Percentiles rank a stretch among this genome's conserved stretches.
Conservation (phyloP, 2,329 filamentous ascomycete species). For the Metarhizium album region DNA sequence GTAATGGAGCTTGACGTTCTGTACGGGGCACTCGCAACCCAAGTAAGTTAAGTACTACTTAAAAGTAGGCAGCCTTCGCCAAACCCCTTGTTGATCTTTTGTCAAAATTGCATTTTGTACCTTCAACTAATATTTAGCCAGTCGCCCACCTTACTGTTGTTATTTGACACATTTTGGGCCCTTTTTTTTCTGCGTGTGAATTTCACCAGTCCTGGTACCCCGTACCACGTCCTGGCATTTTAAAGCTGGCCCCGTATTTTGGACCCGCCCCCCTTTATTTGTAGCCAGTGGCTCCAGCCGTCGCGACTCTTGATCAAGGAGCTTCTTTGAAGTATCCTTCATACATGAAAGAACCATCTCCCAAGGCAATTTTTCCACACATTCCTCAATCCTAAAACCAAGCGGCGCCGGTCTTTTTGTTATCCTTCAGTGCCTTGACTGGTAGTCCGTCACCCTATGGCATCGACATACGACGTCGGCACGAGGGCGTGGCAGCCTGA, state of each 20-base stretch:
- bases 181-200: not conserved
- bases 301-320: not conserved
- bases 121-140: too few relatives aligned
- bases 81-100: too few relatives aligned
- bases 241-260: slow-evolving; percentile 6
- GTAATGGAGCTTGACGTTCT: too few relatives aligned
- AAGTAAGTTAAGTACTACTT: too few relatives aligned
- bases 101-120: too few relatives aligned
- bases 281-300: slow-evolving; percentile 1
- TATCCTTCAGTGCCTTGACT: slow-evolving; percentile 5
- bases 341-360: slow-evolving; percentile 4
- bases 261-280: slow-evolving; percentile 9
- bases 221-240: not conserved
- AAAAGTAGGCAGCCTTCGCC: too few relatives aligned
- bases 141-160: too few relatives aligned
- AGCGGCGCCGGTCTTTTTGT: slow-evolving; percentile 6
- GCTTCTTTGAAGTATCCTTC: slow-evolving; percentile 4
- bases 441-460: slow-evolving; percentile 50
- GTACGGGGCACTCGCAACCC: too few relatives aligned
- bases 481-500: slow-evolving; percentile 98
- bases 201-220: not conserved
- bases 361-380: not conserved
- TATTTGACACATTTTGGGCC: too few relatives aligned
- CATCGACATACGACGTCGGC: slow-evolving; percentile 90
- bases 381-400: slow-evolving; percentile 2